Percentiles rank a stretch among this genome's conserved stretches.
Conservation (phyloP, 495 filamentous ascomycete species). For the Cercophora samala region DNA sequence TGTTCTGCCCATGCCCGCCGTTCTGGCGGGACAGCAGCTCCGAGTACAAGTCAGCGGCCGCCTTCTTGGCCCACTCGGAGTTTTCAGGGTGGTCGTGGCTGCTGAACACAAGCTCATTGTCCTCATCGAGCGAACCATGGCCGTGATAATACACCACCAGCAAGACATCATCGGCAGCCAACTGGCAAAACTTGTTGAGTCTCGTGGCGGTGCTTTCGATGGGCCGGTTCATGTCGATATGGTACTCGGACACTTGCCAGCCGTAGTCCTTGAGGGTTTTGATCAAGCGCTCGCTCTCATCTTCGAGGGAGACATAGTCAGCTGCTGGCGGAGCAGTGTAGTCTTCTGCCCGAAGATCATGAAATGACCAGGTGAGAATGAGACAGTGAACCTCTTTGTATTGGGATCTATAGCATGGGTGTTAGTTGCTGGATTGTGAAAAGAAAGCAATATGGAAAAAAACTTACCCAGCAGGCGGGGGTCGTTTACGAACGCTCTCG, state of each 20-base stretch:
- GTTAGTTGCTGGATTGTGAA: conserved; percentile 9
- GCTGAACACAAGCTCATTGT: conserved; percentile 37
- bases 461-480: conserved; percentile 16
- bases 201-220: conserved; percentile 15
- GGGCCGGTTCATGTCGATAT: conserved; percentile 31
- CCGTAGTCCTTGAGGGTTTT: conserved; percentile 30
- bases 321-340: conserved; percentile 27
- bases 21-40: conserved; percentile 24
- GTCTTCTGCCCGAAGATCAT: conserved; percentile 28
- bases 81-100: conserved; percentile 36
- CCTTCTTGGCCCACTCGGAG: conserved; percentile 29
- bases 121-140: conserved; percentile 33
- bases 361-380: conserved; percentile 35
- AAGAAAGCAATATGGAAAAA: background rate
- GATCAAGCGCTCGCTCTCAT: conserved; percentile 32
- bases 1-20: conserved; percentile 17
- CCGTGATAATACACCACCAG: conserved; percentile 37
- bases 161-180: conserved; percentile 30
- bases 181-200: conserved; percentile 26
- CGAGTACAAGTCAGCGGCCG: conserved; percentile 34
- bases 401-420: conserved; percentile 8
- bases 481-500: background rate
- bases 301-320: conserved; percentile 33
- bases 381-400: conserved; percentile 32
- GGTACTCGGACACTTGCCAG: conserved; percentile 29